Percentiles rank a stretch among this genome's conserved stretches.
phyloP scores from a whole-genome alignment of 768 basidiomycete genomes.

The Auricularia sp. region DNA sequence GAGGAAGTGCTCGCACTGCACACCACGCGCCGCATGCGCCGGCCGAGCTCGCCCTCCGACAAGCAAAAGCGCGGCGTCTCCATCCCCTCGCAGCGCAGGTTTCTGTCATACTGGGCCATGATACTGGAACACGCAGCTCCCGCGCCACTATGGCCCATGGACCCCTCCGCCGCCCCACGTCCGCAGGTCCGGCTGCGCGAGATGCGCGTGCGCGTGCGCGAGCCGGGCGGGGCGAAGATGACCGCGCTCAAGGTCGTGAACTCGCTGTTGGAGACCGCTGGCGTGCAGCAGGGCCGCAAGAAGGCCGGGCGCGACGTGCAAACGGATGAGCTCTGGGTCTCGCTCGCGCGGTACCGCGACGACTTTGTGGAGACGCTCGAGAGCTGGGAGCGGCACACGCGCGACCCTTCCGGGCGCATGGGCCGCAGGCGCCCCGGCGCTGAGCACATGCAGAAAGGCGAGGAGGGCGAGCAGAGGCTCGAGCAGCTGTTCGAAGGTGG shows the following conservation, averaged over 20 bases:
- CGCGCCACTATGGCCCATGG: slow-evolving; percentile 33
- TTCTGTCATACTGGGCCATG: slow-evolving; percentile 68
- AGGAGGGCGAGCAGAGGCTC: slow-evolving; percentile 19
- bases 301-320: slow-evolving; percentile 15
- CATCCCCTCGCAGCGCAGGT: slow-evolving; percentile 73
- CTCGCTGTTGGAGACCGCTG: slow-evolving; percentile 34
- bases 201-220: slow-evolving; percentile 51
- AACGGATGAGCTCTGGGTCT: slow-evolving; percentile 39
- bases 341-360: slow-evolving; percentile 75
- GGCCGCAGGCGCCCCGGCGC: slow-evolving; percentile 25
- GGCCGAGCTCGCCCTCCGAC: slow-evolving; percentile 21
- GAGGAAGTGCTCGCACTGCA: slow-evolving; percentile 56
- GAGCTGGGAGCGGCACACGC: slow-evolving; percentile 47
- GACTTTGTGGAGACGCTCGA: slow-evolving; percentile 52
- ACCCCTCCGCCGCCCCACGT: slow-evolving; percentile 11
- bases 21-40: slow-evolving; percentile 60
- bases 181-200: slow-evolving; percentile 47
- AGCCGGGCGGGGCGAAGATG: slow-evolving; percentile 39
- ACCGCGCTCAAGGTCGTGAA: slow-evolving; percentile 49
- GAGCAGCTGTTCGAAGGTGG: slow-evolving; percentile 38
- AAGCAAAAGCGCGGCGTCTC: slow-evolving; percentile 48
- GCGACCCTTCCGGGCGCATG: slow-evolving; percentile 28
- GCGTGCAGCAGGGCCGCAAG: slow-evolving; percentile 5
- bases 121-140: slow-evolving; percentile 49
- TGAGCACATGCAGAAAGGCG: slow-evolving; percentile 25